Evolutionary conservation across 257 asterid genomes (phyloP), one percentile per base, ranked within the genome.

Genomic region (Paulownia fortunei): DNA sequence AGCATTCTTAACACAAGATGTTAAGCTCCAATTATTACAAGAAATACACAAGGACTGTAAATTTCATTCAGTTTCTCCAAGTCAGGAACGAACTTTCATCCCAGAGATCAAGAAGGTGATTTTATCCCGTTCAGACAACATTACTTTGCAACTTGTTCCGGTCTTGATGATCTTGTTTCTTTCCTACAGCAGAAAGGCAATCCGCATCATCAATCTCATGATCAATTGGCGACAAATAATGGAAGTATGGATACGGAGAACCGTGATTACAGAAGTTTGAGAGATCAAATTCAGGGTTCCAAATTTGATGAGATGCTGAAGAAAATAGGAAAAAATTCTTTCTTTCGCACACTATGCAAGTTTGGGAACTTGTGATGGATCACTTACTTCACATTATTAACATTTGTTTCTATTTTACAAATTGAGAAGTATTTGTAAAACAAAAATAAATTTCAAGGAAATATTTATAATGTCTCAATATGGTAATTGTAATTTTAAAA

Each of bases 21-120:
- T 3, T 70, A 74, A 63, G 30, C 80, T 51, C 19, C 60, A 69
- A 72, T 71, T 85, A 11, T 15, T 77, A 0, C 54, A 82, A 61
- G 85, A 85, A 52, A 73, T 84, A 7, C 60, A 44, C 32, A 73
- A 9, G 0, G 85, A 84, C 15, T 24, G 5, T 34, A 56, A 42
- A 52, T 60, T 32, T 5, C 27, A 42, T 30, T 12, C 18, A 18
- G 12, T 19, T 54, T 54, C 61, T 21, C 30, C 12, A 12, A 19
- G 3, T 8, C 30, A 6, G 30, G 61, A 54, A 21, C 30, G 27
- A 4, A 4, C 4, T 18, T 21, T 54, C 61, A 54, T 8, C 47
- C 9, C 41, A 26, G 54, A 39, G 6, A 41, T 42, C 72, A 44
- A 36, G n/a, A n/a, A n/a, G n/a, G n/a, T n/a, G n/a, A n/a, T n/a